Evolutionary conservation across 1,284 basidiomycete species (phyloP).

Genomic region (Ganoderma sp.): DNA sequence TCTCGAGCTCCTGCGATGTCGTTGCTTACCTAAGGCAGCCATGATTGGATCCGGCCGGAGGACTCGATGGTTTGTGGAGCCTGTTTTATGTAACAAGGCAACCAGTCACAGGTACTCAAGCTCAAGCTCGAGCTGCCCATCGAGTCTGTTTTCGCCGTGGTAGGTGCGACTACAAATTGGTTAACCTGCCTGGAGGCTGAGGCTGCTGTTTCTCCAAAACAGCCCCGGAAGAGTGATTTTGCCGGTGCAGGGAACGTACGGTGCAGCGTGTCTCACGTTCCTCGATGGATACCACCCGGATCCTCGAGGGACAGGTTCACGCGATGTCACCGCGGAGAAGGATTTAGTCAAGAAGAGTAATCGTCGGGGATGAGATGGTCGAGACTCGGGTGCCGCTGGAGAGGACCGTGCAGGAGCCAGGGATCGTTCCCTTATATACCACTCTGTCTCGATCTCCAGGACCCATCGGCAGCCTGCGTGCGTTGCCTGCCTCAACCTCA

Average conservation of each 20-base stretch:
- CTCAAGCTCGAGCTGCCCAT: not conserved
- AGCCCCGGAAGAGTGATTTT: not conserved
- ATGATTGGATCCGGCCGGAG: not conserved
- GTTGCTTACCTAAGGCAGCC: not conserved
- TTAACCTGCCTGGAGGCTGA: not conserved
- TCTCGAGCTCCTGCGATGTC: not conserved
- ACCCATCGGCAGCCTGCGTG: not conserved
- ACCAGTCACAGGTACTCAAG: not conserved
- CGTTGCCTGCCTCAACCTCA: not conserved
- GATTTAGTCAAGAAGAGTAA: not conserved
- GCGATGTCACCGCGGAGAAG: not conserved
- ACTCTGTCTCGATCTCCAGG: not conserved
- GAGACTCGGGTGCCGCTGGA: not conserved
- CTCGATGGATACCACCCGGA: not conserved
- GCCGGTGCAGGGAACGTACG: not conserved
- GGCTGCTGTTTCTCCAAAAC: not conserved
- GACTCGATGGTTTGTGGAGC: constrained; percentile 1
- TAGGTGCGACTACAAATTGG: not conserved
- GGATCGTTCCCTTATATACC: not conserved
- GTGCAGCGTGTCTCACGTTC: not conserved
- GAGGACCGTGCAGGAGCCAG: not conserved
- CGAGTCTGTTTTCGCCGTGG: not conserved
- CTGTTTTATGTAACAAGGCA: not conserved
- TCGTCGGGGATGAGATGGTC: not conserved
- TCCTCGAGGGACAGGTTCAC: not conserved